Evolutionary conservation across 2,329 filamentous ascomycete genomes (phyloP), one percentile per base, ranked within the genome.

Genomic region (Fusarium sublunatum): DNA sequence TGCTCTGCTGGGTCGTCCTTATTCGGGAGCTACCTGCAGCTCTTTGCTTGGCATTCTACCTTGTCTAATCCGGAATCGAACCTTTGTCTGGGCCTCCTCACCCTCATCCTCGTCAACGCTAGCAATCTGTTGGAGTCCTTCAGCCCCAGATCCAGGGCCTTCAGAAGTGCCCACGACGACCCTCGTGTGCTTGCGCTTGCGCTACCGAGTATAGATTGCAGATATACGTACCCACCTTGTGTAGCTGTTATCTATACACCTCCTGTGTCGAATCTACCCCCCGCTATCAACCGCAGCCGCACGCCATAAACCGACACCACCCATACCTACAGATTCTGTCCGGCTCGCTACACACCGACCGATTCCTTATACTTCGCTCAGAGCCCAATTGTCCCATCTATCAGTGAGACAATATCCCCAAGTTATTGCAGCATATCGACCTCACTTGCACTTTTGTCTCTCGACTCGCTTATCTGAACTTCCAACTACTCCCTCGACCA

Each of bases 231-330:
- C 44, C 59, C 64, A 56, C 58, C 41, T 46, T 40, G 50, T 49
- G 52, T 43, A 53, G 55, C 36, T 52, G 46, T 54, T 70, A 70
- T 65, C 42, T 52, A 39, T 45, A 70, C 67, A 67, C 67, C 67
- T 53, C 42, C 31, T 42, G 24, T 53, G 47, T 31, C 53, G 50
- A 31, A 24, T 36, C 56, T 58, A 47, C 63, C 62, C 64, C 50
- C 51, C 50, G 45, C 63, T 63, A 65, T 59, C 61, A 55, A 64
- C 53, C 45, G 49, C 58, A 59, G 58, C 62, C 62, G 58, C 62
- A 65, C 48, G 58, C 62, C 67, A 68, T 70, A 64, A 63, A 68
- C 66, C 64, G 67, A 59, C 58, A 58, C 55, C 64, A 64, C 67
- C 65, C 55, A 45, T 61, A 50, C 43, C 40, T 53, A 51, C 53